Conservation (phyloP, 2,329 filamentous ascomycete species). For the Thermomyces lanuginosus region DNA sequence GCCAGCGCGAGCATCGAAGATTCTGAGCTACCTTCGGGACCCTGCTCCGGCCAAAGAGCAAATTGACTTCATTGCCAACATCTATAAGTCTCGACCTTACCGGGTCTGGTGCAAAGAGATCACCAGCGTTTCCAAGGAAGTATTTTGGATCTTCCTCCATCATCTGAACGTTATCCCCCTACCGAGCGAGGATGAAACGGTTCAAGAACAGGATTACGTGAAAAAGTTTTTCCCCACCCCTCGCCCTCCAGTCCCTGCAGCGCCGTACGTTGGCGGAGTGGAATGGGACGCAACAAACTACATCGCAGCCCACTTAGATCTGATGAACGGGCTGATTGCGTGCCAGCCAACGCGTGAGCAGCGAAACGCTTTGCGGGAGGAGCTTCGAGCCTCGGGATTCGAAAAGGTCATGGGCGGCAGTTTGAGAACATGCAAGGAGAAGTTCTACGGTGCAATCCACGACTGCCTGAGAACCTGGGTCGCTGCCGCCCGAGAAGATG, state of each 20-base stretch:
- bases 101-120: conserved; percentile 89
- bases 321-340: conserved; percentile 79
- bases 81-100: conserved; percentile 75
- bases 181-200: conserved; percentile 15
- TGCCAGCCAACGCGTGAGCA: conserved; percentile 53
- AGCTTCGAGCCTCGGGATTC: conserved; percentile 70
- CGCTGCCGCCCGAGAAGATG: conserved; percentile 68
- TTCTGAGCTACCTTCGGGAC: conserved; percentile 67
- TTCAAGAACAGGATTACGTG: conserved; percentile 11
- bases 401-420: conserved; percentile 77
- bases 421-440: conserved; percentile 85
- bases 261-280: conserved; percentile 89
- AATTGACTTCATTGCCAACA: conserved; percentile 73
- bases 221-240: conserved; percentile 66
- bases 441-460: conserved; percentile 88
- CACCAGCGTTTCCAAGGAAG: conserved; percentile 84
- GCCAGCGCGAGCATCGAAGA: conserved; percentile 51
- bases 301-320: conserved; percentile 76
- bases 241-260: conserved; percentile 77
- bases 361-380: conserved; percentile 61
- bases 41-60: conserved; percentile 60
- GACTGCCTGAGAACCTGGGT: conserved; percentile 83
- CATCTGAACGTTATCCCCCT: conserved; percentile 69
- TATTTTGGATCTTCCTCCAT: conserved; percentile 98
- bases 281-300: conserved; percentile 99